Evolutionary conservation across 2,329 filamentous ascomycete genomes (phyloP), one percentile per base, ranked within the genome.

Genomic region (Furcasterigmium furcatum): DNA sequence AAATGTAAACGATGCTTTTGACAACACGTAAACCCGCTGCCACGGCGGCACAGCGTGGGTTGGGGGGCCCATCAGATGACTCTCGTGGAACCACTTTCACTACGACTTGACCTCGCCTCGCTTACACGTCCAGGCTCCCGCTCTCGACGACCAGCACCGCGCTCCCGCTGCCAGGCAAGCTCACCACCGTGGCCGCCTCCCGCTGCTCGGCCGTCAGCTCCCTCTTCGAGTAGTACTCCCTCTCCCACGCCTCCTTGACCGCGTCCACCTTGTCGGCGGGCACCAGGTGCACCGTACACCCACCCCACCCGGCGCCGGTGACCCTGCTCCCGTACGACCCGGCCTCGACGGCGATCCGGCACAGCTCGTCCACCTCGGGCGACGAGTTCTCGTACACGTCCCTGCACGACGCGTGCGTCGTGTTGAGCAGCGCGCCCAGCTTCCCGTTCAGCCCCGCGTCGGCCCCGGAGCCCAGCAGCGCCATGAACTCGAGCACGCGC

Each of bases 281-380:
- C 43, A 97, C 87, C 46, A 99, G 77, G 70, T 99, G 94, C 47
- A 99, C 92, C 49, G 83, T 94, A 70, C 94, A 97, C 3, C 94
- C 94, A 50, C 94, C 94, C 94, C 94, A 99, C 4, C 94, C 94
- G 1, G 94, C 94, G 32, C 94, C 94, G 0, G 92, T 97, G 55
- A 96, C 70, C 21, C 92, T 76, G 55, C 87, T 91, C 22, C 92
- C 94, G 62, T 90, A 91, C 16, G 88, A 82, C 3, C 94, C 94
- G 1, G 88, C 88, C 14, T 73, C 75, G 22, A 84, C 77, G 1
- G 91, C 91, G 54, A 97, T 85, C 32, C 75, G 65, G 65, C 92
- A 97, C 30, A 99, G 79, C 50, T 88, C 77, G 63, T 99, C 92
- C n/a, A 97, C 80, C 66, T 97, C 91, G 1, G 88, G 84, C 57